Conservation (phyloP, 2,329 filamentous ascomycete genomes). For the Paecilomyces formosus region DNA sequence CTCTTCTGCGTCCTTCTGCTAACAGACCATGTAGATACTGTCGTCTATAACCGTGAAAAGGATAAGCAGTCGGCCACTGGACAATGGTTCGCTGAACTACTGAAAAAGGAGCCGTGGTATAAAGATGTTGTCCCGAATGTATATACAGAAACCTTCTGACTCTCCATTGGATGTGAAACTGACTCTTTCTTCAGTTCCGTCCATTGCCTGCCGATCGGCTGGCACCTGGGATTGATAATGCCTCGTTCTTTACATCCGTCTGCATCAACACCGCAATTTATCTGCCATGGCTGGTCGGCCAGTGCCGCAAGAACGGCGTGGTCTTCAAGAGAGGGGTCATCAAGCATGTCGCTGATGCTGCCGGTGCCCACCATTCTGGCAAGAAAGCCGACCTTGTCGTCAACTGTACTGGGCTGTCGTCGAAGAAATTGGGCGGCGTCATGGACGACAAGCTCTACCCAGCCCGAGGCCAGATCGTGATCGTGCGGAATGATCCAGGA, state of each 20-base stretch:
- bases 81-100: constrained; percentile 60
- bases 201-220: constrained; percentile 52
- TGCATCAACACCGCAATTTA: constrained; percentile 91
- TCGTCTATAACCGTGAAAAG: constrained; percentile 55
- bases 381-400: constrained; percentile 60
- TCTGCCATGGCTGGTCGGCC: constrained; percentile 73
- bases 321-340: constrained; percentile 57
- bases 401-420: constrained; percentile 77
- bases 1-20: background rate
- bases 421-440: constrained; percentile 72
- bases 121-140: constrained; percentile 62
- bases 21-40: constrained; percentile 30
- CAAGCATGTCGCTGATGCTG: constrained; percentile 66
- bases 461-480: constrained; percentile 71
- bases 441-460: constrained; percentile 66
- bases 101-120: constrained; percentile 65
- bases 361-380: constrained; percentile 50
- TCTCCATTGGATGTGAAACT: background rate
- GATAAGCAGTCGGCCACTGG: constrained; percentile 50
- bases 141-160: constrained; percentile 13
- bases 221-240: constrained; percentile 60
- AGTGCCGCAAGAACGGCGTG: constrained; percentile 68
- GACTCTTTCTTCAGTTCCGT: constrained; percentile 44
- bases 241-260: constrained; percentile 70
- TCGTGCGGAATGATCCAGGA: constrained; percentile 71